Base-by-base conservation (phyloP, 1,284 basidiomycete genomes). In the Boletus albobrunnescens region DNA sequence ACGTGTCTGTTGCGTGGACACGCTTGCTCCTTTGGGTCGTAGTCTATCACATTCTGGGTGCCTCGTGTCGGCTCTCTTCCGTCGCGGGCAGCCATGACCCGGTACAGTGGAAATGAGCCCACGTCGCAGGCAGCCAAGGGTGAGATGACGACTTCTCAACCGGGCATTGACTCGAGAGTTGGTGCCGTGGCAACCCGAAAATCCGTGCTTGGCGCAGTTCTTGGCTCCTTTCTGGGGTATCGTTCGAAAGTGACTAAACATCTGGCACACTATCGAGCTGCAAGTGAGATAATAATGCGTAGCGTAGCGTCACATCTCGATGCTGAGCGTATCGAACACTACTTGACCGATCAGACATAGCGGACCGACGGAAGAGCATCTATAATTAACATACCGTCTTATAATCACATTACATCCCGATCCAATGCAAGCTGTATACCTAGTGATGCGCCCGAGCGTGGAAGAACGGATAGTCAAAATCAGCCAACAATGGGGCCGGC, bases 401-500 rank as follows among this genome's bases (percentile, higher is more conserved):
- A 49, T 60, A 52, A 56, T 59, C 56, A 58, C 59, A 59, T 48
- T 7, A 11, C 36, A 32, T 44, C 38, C 31, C 24, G 13, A 31
- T 54, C 42, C 38, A 36, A 22, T n/a, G 17, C 17, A 27, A 45
- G 24, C 28, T 26, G 11, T 5, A 12, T n/a, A 16, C n/a, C n/a
- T n/a, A n/a, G 39, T 35, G 23, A 43, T 35, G 39, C 41, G 23
- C 16, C 9, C 19, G 23, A 19, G 33, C 41, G 41, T 37, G 35
- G 26, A 44, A 36, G 50, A 47, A 30, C 22, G 32, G 2, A 32
- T 23, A 6, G 30, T 53, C 58, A 40, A 60, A 60, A 54, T n/a
- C 33, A 50, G 60, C 60, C 39, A 50, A 59, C 56, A 62, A 62
- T 58, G 54, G 48, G 46, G 10, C 12, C 4, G 12, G 31, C 28